A percentile compares a stretch with the other conserved stretches of the same genome.
These are phyloP conservation scores for Patellifolia procumbens DNA, from an alignment of 179 eudicot species.

Conservation along the genomic window DNA sequence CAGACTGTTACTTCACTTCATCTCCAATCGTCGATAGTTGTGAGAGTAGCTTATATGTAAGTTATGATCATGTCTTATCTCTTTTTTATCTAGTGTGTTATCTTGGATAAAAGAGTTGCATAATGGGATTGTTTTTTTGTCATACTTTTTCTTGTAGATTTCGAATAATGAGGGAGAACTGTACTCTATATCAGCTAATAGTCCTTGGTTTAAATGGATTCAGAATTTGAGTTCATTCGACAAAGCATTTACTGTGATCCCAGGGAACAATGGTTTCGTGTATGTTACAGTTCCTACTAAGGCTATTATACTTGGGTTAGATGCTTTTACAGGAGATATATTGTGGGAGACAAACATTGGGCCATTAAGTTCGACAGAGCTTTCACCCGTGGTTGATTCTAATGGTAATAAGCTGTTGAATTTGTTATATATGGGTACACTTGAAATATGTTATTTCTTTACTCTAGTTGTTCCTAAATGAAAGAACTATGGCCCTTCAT, in stretches of 20 bases:
- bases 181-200: conserved; percentile 60
- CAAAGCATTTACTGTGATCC: conserved; percentile 42
- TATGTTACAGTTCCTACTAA: conserved; percentile 61
- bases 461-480: too few species aligned
- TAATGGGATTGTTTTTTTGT: not conserved
- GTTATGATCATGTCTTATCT: conserved; percentile 14
- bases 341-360: conserved; percentile 79
- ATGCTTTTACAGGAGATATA: conserved; percentile 62
- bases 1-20: conserved; percentile 72
- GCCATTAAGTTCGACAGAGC: conserved; percentile 57
- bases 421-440: not conserved
- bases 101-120: not conserved
- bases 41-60: conserved; percentile 86
- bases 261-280: conserved; percentile 81
- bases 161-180: conserved; percentile 81
- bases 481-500: too few species aligned
- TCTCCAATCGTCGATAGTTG: conserved; percentile 75
- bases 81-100: not conserved
- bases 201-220: conserved; percentile 75
- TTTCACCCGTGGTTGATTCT: conserved; percentile 67
- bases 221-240: conserved; percentile 70
- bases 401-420: conserved; percentile 50
- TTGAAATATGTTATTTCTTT: too few species aligned
- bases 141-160: conserved; percentile 57
- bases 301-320: conserved; percentile 63